Percentiles rank a stretch among this genome's conserved stretches.
Evolutionary conservation across 2,329 filamentous ascomycete genomes (phyloP).

Genomic region (Chrysoporthe austroafricana): DNA sequence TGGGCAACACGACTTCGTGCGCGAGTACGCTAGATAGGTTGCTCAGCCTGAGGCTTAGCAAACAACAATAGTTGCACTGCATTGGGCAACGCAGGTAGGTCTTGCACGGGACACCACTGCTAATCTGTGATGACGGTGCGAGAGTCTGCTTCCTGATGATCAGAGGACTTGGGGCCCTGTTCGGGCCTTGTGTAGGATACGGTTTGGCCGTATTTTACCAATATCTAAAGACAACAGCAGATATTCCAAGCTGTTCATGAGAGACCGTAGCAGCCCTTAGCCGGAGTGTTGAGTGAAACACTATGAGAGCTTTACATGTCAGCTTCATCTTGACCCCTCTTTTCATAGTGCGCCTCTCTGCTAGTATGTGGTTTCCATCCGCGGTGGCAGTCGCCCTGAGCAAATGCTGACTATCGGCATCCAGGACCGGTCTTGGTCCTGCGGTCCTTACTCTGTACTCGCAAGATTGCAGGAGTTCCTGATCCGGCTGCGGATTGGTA

Average conservation of each 20-base stretch:
- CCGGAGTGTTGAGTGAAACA: too few species aligned
- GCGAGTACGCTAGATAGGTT: background rate
- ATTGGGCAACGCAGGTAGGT: background rate
- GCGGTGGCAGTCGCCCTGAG: background rate
- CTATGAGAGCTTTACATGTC: background rate
- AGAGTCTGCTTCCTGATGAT: background rate
- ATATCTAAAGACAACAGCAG: too few species aligned
- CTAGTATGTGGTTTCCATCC: background rate
- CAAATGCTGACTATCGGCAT: slow-evolving; percentile 1
- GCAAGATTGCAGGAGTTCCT: background rate
- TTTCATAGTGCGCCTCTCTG: background rate
- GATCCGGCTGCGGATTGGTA: too few species aligned
- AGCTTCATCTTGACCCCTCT: background rate
- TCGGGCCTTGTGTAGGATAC: too few species aligned
- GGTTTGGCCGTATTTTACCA: too few species aligned
- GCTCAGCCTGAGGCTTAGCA: slow-evolving; percentile 1
- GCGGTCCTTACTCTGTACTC: background rate
- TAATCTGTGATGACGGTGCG: background rate
- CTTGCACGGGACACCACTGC: background rate
- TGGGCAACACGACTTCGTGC: background rate
- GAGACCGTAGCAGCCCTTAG: too few species aligned
- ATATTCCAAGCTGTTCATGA: too few species aligned
- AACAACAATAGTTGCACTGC: slow-evolving; percentile 1
- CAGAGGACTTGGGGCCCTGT: too few species aligned
- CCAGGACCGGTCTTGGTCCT: too few species aligned